Conservation (phyloP, 2,329 filamentous ascomycete genomes). For the Mycosphaerella arachidis region DNA sequence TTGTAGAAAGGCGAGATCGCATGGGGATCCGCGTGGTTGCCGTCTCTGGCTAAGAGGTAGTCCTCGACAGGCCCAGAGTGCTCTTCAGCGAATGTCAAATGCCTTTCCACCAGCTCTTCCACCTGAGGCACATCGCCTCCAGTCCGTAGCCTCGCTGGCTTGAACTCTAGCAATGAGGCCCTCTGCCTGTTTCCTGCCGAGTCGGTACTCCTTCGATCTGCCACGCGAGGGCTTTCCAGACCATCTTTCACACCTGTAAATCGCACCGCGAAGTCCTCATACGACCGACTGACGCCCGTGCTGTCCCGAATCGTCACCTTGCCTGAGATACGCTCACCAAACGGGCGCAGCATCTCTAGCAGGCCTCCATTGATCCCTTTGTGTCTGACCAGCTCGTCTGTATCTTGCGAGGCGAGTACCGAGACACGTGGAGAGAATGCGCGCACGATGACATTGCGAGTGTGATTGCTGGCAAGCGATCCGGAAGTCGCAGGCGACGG, state of each 20-base stretch:
- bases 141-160: conserved; percentile 38
- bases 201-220: conserved; percentile 37
- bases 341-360: conserved; percentile 80
- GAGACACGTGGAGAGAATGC: conserved; percentile 87
- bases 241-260: conserved; percentile 68
- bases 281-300: conserved; percentile 72
- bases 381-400: conserved; percentile 69
- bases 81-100: conserved; percentile 70
- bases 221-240: conserved; percentile 36
- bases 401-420: conserved; percentile 81
- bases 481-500: conserved; percentile 39
- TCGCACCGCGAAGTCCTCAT: conserved; percentile 85
- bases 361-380: conserved; percentile 84
- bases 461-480: conserved; percentile 46
- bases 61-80: conserved; percentile 36
- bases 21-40: conserved; percentile 12
- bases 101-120: conserved; percentile 74
- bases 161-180: conserved; percentile 31
- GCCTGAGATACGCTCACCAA: conserved; percentile 81
- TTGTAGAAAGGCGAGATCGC: conserved; percentile 63
- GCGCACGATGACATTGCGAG: conserved; percentile 65
- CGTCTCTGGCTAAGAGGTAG: conserved; percentile 39
- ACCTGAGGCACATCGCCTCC: conserved; percentile 61
- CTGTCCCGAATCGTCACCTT: conserved; percentile 90
- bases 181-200: conserved; percentile 27